Evolutionary conservation across 768 basidiomycete genomes (phyloP), one percentile per base, ranked within the genome.

Genomic region (Terana coerulea): DNA sequence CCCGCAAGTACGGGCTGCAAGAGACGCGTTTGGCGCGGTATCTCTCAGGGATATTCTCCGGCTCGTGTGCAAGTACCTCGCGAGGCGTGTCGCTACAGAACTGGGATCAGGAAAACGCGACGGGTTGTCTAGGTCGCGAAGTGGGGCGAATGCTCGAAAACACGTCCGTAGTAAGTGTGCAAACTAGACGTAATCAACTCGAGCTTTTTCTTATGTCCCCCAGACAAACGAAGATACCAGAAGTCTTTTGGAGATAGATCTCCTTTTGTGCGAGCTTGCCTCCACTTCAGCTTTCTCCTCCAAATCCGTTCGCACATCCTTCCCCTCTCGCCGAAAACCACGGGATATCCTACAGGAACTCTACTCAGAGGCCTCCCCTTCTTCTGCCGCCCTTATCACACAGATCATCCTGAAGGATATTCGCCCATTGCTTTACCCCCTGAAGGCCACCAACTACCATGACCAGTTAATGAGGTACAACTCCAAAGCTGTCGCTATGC

Each of bases 371-470:
- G 69, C 92, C 9, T 72, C 81, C 1, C 82, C 91, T 0, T 66
- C 68, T 10, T 86, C 89, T 34, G 78, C 86, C 2, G 73, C 80
- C 0, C 78, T 85, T 54, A 71, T 95, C 42, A 86, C 88, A 0
- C 94, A 98, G 61, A 85, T 95, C 56, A 88, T 98, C 52, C 77
- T 95, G 30, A 88, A 88, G 56, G 94, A 98, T 64, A 69, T 98
- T 0, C 78, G 84, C 25, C 91, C 92, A 7, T 64, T 95, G 1
- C 64, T 94, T 1, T 89, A 89, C 57, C 86, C 90, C 2, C 69
- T 86, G 0, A 75, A 76, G 12, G 72, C 65, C 28, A 70, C 66
- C 19, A 75, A 78, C 63, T 75, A 77, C 59, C 76, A 72, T 19
- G 65, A 66, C 22, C 77, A 78, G 34, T 64, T 91, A 39, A 69